Percentiles rank a stretch among this genome's conserved stretches.
These are phyloP conservation scores for Fusarium guadeloupense DNA, from an alignment of 2,329 filamentous ascomycete genomes.

Conservation along the genomic window DNA sequence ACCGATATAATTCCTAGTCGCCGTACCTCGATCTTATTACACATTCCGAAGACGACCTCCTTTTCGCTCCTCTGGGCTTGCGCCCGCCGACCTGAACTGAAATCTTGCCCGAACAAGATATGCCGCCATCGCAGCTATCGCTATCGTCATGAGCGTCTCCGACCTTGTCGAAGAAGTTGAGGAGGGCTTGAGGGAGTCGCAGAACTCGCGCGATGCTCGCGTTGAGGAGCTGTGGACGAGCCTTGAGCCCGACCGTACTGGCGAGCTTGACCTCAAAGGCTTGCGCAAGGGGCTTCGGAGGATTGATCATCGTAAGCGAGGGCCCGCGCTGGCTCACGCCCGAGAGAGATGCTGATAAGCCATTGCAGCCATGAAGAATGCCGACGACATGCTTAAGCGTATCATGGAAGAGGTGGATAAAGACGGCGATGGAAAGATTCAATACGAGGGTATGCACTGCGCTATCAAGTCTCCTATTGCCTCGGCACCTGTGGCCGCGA, in stretches of 20 bases:
- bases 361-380: conserved; percentile 79
- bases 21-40: conserved; percentile 4
- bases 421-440: conserved; percentile 87
- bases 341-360: conserved; percentile 37
- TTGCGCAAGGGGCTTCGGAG: conserved; percentile 84
- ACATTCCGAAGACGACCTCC: conserved; percentile 11
- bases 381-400: conserved; percentile 82
- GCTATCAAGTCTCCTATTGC: conserved; percentile 20
- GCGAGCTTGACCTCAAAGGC: conserved; percentile 84
- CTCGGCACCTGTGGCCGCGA: conserved; percentile 17
- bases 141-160: conserved; percentile 50
- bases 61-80: conserved; percentile 16
- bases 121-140: conserved; percentile 42
- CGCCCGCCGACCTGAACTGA: conserved; percentile 27
- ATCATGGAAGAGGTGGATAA: conserved; percentile 86
- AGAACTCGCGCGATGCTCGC: conserved; percentile 81
- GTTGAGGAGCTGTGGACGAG: conserved; percentile 85
- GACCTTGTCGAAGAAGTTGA: conserved; percentile 61
- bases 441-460: conserved; percentile 77
- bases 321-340: conserved; percentile 9
- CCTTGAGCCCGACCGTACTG: conserved; percentile 79
- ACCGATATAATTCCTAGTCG: conserved; percentile 12
- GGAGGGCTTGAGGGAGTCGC: conserved; percentile 78
- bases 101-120: conserved; percentile 44
- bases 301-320: conserved; percentile 84